A percentile compares a stretch with the other conserved stretches of the same genome.
phyloP scores from a whole-genome alignment of 257 asterid species.

The Rubia yunnanensis region DNA sequence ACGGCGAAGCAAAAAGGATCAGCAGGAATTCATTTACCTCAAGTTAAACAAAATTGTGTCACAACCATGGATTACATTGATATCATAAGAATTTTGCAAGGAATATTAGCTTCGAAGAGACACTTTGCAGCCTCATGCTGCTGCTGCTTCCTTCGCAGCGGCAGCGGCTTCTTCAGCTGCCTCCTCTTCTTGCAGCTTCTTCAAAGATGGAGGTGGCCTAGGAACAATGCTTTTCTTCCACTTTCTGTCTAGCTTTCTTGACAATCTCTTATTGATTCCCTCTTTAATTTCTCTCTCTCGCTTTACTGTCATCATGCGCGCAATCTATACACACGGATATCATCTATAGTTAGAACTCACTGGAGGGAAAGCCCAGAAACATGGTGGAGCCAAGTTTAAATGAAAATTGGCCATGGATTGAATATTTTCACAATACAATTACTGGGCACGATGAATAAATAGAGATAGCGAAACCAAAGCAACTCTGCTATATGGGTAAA shows the following conservation, averaged over 20 bases:
- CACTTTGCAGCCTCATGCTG: constrained; percentile 17
- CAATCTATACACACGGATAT: constrained; percentile 32
- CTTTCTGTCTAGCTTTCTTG: constrained; percentile 77
- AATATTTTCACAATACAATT: not conserved
- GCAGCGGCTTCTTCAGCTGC: constrained; percentile 56
- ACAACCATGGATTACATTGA: not conserved
- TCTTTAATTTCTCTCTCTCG: constrained; percentile 91
- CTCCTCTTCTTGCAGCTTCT: constrained; percentile 76
- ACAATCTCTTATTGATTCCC: constrained; percentile 77
- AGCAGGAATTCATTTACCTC: not conserved
- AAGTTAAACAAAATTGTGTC: not conserved
- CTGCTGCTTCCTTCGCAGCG: constrained; percentile 41
- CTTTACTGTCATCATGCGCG: constrained; percentile 86
- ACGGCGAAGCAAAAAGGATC: too few species aligned
- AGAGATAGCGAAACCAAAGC: not conserved
- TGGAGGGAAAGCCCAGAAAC: too few species aligned
- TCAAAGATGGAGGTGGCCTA: constrained; percentile 84
- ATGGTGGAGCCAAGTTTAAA: too few species aligned
- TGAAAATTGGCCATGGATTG: not conserved
- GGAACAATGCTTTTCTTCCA: constrained; percentile 95
- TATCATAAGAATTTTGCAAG: not conserved
- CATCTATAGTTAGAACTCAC: constrained; percentile 1
- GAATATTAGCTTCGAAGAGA: not conserved
- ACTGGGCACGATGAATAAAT: not conserved
- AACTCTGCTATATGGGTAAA: not conserved